phyloP scores from a whole-genome alignment of 1,284 basidiomycete species.

The Moesziomyces parantarcticus region DNA sequence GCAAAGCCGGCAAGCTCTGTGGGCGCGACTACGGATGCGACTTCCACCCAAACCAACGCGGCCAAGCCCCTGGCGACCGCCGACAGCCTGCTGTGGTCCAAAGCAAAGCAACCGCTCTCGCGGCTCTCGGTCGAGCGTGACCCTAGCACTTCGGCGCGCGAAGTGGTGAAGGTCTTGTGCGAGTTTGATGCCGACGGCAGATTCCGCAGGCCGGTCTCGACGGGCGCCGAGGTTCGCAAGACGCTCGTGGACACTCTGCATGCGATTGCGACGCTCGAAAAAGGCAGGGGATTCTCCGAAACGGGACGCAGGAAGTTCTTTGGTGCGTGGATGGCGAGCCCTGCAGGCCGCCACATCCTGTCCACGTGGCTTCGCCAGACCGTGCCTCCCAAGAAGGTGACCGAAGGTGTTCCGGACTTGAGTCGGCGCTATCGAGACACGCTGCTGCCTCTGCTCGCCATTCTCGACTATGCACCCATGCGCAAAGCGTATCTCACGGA shows the following conservation, averaged over 20 bases:
- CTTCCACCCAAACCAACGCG: conserved; percentile 1
- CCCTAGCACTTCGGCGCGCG: conserved; percentile 16
- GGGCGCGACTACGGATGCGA: neutral
- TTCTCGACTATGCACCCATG: conserved; percentile 44
- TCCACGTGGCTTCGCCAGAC: conserved; percentile 32
- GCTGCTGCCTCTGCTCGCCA: conserved; percentile 40
- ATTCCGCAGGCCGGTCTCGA: conserved; percentile 20
- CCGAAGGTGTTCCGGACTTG: conserved; percentile 28
- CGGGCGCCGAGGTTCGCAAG: conserved; percentile 24
- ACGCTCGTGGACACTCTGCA: conserved; percentile 21
- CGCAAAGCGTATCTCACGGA: conserved; percentile 49
- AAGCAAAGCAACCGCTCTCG: conserved; percentile 14
- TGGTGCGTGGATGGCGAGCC: conserved; percentile 21
- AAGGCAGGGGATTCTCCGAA: conserved; percentile 35
- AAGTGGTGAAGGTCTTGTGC: conserved; percentile 24
- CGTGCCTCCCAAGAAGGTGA: conserved; percentile 34
- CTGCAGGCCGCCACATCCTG: conserved; percentile 35
- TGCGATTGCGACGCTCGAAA: conserved; percentile 29
- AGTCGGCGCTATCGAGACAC: conserved; percentile 48
- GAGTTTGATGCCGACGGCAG: conserved; percentile 24
- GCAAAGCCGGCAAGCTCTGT: conserved; percentile 7
- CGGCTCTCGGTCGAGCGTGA: conserved; percentile 22
- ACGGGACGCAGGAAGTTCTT: conserved; percentile 25
- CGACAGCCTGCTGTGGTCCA: conserved; percentile 11
- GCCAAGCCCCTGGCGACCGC: neutral